Base-by-base conservation (phyloP, 1,284 basidiomycete genomes). In the Pseudozyma hubeiensis region DNA sequence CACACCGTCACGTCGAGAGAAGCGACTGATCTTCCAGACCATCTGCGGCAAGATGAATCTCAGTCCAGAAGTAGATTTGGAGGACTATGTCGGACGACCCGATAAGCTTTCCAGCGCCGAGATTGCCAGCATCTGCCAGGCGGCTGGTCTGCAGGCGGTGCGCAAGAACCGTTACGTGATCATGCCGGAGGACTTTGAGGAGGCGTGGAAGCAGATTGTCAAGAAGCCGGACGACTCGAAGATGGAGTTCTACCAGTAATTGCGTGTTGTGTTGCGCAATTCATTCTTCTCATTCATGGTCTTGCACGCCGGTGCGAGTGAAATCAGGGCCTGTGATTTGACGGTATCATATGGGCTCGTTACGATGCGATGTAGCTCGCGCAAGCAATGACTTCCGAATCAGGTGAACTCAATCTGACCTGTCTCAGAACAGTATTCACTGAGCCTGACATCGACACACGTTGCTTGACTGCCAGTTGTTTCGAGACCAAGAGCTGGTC, bases 31-130 rank as follows among this genome's bases (percentile, higher is more conserved):
- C 79, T 99, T 98, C 91, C 97, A 99, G 85, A 98, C 97, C 10
- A 93, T 94, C 59, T 97, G 95, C 5, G 88, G 89, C 81, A 98
- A 97, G 87, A 99, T 99, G 97, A 98, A 97, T 85, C 88, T 99
- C 46, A 91, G 94, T 30, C 94, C 95, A 9, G 97, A 99, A 84
- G 97, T 99, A 11, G 97, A 99, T 85, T 87, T 99, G 43, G 97
- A 99, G 86, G 97, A 99, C 84, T 98, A 97, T 82, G 94, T 99
- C 43, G 97, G 94, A 53, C 90, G 97, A 81, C 97, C 97, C 49
- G 97, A 99, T 85, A 91, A 93, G 79, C 87, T 99, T 69, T 96
- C 94, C 9, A 94, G 93, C 6, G 97, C 97, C 41, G 94, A 99
- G 85, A 97, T 99, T 79, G 89, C 94, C 5, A 91, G 94, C 0